A percentile compares a stretch with the other conserved stretches of the same genome.
Evolutionary conservation across 2,329 filamentous ascomycete species (phyloP).

Genomic region (Dothideomycetes sp.): DNA sequence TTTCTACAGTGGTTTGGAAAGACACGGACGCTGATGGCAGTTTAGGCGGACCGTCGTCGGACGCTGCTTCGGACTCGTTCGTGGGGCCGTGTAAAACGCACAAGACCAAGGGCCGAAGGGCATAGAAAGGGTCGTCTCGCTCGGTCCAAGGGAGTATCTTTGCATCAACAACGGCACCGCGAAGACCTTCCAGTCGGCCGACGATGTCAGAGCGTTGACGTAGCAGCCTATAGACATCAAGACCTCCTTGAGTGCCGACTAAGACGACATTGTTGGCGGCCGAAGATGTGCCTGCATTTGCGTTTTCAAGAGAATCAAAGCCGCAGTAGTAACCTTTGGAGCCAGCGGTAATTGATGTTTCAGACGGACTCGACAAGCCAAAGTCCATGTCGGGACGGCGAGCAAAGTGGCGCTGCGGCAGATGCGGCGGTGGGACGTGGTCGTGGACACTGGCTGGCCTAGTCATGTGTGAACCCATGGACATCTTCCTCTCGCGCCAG

Average conservation of each 20-base stretch:
- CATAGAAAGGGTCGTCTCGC: slow-evolving; percentile 39
- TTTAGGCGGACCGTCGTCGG: slow-evolving; percentile 11
- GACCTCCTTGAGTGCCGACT: slow-evolving; percentile 66
- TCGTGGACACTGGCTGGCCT: slow-evolving; percentile 16
- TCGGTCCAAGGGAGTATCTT: slow-evolving; percentile 67
- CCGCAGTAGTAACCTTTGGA: slow-evolving; percentile 64
- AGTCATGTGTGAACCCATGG: slow-evolving; percentile 8
- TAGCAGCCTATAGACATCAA: slow-evolving; percentile 65
- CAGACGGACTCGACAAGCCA: slow-evolving; percentile 15
- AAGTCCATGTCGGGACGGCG: slow-evolving; percentile 17
- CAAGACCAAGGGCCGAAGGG: slow-evolving; percentile 62
- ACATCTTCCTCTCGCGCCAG: slow-evolving; percentile 1
- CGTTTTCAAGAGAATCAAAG: slow-evolving; percentile 57
- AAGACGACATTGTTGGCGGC: slow-evolving; percentile 51
- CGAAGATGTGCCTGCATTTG: slow-evolving; percentile 35
- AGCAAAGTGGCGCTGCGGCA: slow-evolving; percentile 24
- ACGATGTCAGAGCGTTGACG: slow-evolving; percentile 61
- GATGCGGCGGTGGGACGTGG: slow-evolving; percentile 22
- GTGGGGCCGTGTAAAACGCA: slow-evolving; percentile 71
- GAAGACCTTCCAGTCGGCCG: slow-evolving; percentile 62
- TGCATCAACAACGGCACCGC: slow-evolving; percentile 69
- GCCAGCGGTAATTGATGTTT: slow-evolving; percentile 23
- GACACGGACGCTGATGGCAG: slow-evolving; percentile 15
- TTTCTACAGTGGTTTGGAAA: slow-evolving; percentile 80
- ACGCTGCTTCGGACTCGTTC: slow-evolving; percentile 30